Base-by-base conservation (phyloP, 2,329 filamentous ascomycete genomes). In the Ophioceras dolichostomum region DNA sequence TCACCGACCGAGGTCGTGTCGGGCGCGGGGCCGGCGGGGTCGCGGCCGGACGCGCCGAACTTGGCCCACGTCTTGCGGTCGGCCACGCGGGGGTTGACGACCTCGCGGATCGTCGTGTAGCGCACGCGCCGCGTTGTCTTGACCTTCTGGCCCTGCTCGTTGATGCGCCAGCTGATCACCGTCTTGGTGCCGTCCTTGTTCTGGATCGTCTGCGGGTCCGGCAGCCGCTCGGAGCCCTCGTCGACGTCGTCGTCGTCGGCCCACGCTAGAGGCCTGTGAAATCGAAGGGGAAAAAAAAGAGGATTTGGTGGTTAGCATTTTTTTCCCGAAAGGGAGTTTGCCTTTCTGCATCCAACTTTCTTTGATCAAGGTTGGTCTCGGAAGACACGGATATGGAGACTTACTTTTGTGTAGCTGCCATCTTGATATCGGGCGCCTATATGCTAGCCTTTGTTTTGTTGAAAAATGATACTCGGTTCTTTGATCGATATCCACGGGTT, bases 121-220 rank as follows among this genome's bases (percentile, higher is more conserved):
- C 88, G 86, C 67, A 96, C 89, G 52, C 88, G 85, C 59, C 91
- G 88, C 43, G 88, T 96, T 45, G 87, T 91, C 74, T 96, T 96
- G 56, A 96, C 83, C 64, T 94, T 94, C 62, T 93, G 88, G 62
- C 84, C 84, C 45, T 89, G 76, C 49, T 98, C 91, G 67, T 94
- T 89, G 67, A 86, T 78, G 53, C 79, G 76, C 69, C 85, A 94
- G 45, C 83, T 84, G 55, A 94, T 80, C 51, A 91, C 83, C 33
- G 93, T 98, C 67, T 95, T 94, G 53, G 86, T 94, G 58, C 93
- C 91, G 62, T 98, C 91, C 68, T 95, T 94, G 77, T 98, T 96
- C 59, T 81, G 82, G 59, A 86, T 89, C 51, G 89, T 83, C 66
- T 91, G 82, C 49, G 84, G 79, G 49, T 83, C 74, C 43, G 91